Percentiles rank a stretch among this genome's conserved stretches.
Evolutionary conservation across 2,329 filamentous ascomycete species (phyloP).

Genomic region (Diaporthe vexans): DNA sequence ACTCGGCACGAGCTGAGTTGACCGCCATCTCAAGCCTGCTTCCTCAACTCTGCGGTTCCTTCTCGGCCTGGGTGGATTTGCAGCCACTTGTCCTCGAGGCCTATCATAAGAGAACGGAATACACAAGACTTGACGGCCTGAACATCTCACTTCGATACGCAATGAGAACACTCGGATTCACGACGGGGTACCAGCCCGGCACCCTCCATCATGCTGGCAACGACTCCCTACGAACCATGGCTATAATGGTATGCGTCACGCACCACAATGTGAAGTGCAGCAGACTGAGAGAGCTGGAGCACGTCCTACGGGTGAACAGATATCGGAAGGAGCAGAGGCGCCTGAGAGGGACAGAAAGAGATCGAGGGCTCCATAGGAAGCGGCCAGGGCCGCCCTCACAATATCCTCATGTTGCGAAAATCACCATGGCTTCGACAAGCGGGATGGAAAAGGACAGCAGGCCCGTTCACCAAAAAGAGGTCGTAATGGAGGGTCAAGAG

Average conservation of each 20-base stretch:
- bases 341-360: neutral
- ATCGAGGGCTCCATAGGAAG: neutral
- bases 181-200: neutral
- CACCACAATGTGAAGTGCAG: neutral
- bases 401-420: conserved; percentile 4
- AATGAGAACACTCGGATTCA: neutral
- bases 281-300: neutral
- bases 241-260: neutral
- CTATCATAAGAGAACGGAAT: neutral
- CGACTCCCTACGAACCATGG: neutral
- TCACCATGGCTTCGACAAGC: neutral
- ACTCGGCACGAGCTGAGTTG: neutral
- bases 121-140: neutral
- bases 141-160: neutral
- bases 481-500: neutral
- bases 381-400: neutral
- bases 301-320: neutral
- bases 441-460: too few relatives aligned
- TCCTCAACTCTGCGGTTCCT: neutral
- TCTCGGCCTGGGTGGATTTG: neutral
- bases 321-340: neutral
- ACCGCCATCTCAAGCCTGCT: neutral
- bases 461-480: neutral
- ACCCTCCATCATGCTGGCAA: neutral
- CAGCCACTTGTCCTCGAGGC: neutral